phyloP scores from a whole-genome alignment of 306 rosid species.

The Spatholobus suberectus region DNA sequence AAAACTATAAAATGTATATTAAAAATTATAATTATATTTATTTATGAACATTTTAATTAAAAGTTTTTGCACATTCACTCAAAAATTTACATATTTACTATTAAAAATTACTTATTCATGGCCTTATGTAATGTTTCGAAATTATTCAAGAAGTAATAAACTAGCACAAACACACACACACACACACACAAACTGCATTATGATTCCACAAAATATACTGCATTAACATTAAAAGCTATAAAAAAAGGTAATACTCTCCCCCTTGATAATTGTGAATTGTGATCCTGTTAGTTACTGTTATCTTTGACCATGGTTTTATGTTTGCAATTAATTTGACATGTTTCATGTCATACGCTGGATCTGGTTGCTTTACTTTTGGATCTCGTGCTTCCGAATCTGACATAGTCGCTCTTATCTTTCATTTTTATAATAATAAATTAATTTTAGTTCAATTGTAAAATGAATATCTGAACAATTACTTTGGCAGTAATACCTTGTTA shows the following conservation, averaged over 20 bases:
- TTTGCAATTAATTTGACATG: neutral
- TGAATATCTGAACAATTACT: neutral
- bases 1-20: no score
- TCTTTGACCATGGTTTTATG: neutral
- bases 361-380: conserved; percentile 16
- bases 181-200: no score
- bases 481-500: neutral
- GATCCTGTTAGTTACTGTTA: neutral
- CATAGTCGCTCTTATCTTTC: neutral
- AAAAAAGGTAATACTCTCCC: neutral
- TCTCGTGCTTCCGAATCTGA: neutral
- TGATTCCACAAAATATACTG: no score
- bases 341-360: neutral
- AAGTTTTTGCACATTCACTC: neutral
- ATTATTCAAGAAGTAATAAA: neutral
- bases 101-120: neutral
- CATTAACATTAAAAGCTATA: no score
- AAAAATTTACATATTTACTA: no score
- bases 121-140: neutral
- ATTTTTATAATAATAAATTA: neutral
- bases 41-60: neutral
- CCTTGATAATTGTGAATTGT: neutral
- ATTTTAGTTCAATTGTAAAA: neutral
- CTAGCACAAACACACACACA: no score
- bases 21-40: no score